These are phyloP conservation scores for Suhomyces maxii DNA, from an alignment of 1,139 yeast genomes.

Conservation along the genomic window DNA sequence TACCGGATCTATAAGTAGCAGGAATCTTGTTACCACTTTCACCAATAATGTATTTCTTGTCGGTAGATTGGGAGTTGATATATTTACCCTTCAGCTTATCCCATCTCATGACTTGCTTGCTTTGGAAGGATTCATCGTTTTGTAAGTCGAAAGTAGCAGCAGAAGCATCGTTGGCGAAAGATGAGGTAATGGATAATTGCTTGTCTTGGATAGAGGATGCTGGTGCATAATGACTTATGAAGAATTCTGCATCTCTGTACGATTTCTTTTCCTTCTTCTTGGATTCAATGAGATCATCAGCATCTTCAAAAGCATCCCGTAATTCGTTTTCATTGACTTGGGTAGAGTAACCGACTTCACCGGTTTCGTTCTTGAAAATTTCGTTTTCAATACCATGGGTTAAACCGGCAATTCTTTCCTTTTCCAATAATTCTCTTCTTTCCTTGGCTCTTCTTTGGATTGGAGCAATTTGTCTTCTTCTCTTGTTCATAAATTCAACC, in stretches of 20 bases:
- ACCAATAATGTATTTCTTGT: conserved; percentile 85
- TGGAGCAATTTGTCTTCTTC: conserved; percentile 87
- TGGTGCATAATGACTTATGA: conserved; percentile 89
- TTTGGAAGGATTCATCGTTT: conserved; percentile 70
- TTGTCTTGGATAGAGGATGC: conserved; percentile 78
- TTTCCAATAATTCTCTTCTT: conserved; percentile 64
- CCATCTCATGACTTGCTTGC: conserved; percentile 82
- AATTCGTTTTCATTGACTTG: conserved; percentile 42
- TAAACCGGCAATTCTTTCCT: conserved; percentile 76
- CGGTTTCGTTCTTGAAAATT: conserved; percentile 51
- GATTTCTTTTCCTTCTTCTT: conserved; percentile 38
- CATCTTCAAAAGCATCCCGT: conserved; percentile 46
- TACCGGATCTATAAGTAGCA: conserved; percentile 88
- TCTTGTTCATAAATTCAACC: conserved; percentile 78
- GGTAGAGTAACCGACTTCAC: conserved; percentile 54
- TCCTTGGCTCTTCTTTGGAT: conserved; percentile 78
- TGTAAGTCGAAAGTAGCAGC: conserved; percentile 83
- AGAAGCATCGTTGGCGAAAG: conserved; percentile 82
- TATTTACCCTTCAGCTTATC: conserved; percentile 93
- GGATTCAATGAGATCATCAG: conserved; percentile 45
- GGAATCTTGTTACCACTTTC: conserved; percentile 94
- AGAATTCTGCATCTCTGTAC: conserved; percentile 80
- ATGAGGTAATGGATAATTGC: conserved; percentile 61
- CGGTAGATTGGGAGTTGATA: conserved; percentile 76
- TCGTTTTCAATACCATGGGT: conserved; percentile 75